These are phyloP conservation scores for Centella asiatica DNA, from an alignment of 129 eudicot species.

Conservation along the genomic window DNA sequence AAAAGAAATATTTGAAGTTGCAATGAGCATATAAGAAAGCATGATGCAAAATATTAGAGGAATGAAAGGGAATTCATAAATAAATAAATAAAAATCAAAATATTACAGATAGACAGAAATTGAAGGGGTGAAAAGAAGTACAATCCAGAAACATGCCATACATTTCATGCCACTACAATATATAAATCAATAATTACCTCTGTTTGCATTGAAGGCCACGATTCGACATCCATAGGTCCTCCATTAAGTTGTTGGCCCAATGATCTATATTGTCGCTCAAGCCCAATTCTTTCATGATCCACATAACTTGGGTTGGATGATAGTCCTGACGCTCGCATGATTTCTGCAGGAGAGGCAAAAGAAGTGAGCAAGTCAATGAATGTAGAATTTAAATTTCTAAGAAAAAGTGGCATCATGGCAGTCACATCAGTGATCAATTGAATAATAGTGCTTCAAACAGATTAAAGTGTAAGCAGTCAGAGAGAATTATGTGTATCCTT, in stretches of 20 bases:
- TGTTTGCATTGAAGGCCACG: slow-evolving; percentile 55
- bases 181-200: slow-evolving; percentile 27
- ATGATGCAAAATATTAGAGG: not conserved
- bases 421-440: not conserved
- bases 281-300: slow-evolving; percentile 63
- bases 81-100: no score
- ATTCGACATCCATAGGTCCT: slow-evolving; percentile 47
- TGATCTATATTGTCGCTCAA: slow-evolving; percentile 41
- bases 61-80: no score
- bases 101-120: not conserved
- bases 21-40: no score
- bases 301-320: slow-evolving; percentile 36
- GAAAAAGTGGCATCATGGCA: not conserved
- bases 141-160: not conserved
- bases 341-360: slow-evolving; percentile 39
- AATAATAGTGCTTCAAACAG: no score
- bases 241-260: slow-evolving; percentile 52
- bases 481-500: no score
- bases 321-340: slow-evolving; percentile 50
- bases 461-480: no score
- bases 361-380: slow-evolving; percentile 19
- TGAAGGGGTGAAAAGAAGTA: not conserved
- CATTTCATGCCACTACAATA: not conserved
- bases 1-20: no score
- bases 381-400: not conserved